Percentiles rank a stretch among this genome's conserved stretches.
Evolutionary conservation across 352 stramenopile species (phyloP).

Genomic region (Pythium rishiriense): DNA sequence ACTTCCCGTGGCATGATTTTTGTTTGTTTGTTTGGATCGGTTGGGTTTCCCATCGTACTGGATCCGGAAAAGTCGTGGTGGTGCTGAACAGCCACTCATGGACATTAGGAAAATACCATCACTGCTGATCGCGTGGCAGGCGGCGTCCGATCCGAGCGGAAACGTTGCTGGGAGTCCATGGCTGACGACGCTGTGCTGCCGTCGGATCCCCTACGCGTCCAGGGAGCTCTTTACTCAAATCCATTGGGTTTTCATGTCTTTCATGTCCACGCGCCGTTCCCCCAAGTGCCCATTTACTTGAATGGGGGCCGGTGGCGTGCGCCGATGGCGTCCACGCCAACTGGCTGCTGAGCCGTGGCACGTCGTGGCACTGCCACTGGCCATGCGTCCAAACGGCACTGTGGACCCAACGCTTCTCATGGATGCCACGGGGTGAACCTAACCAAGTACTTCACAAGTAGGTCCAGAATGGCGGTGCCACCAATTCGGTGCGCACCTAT

Average conservation of each 20-base stretch:
- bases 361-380: background rate
- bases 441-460: no score
- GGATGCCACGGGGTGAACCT: background rate
- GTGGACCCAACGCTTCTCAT: background rate
- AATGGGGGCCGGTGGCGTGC: background rate
- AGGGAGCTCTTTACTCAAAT: no score
- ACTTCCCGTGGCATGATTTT: no score
- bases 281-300: background rate
- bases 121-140: background rate
- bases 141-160: background rate
- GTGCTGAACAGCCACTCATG: background rate
- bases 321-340: background rate
- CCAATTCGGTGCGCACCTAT: slow-evolving; percentile 1
- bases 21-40: background rate
- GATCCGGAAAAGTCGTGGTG: slow-evolving; percentile 8
- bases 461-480: background rate
- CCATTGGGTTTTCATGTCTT: no score
- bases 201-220: no score
- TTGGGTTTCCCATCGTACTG: background rate
- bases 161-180: background rate
- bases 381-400: no score
- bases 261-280: no score
- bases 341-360: background rate
- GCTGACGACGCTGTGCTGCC: background rate
- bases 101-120: no score